Base-by-base conservation (phyloP, 2,329 filamentous ascomycete genomes). In the Aspergillus sp. region DNA sequence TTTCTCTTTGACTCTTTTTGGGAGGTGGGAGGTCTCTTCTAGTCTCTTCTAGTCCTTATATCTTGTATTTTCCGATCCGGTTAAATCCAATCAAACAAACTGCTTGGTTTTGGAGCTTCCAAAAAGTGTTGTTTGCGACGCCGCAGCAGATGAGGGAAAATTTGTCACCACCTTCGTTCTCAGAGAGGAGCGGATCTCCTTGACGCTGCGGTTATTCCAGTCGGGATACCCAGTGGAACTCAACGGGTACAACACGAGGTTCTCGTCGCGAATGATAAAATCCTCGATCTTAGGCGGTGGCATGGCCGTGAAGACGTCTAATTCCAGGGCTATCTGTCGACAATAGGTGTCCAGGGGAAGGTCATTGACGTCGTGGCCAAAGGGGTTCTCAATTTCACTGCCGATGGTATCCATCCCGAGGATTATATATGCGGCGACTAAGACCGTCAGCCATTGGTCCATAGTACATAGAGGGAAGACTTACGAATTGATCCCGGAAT, bases 361-460 rank as follows among this genome's bases (percentile, higher is more conserved):
- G 65, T 93, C 87, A 61, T 93, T 93, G 56, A 90, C 86, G 52
- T 93, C 87, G 53, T 82, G 75, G 48, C 87, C 87, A 64, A 93
- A 93, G 4, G 87, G 87, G 59, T 93, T 88, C 66, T 93, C 87
- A 53, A 93, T 85, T 67, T 93, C 86, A 52, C 81, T 80, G 35
- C 87, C 87, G 57, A 91, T 91, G 52, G 79, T 74, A 3, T 80
- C 77, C 41, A 93, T 80, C 27, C 85, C 86, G 49, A 93, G 79
- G 62, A 93, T 91, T 55, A 93, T 91, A 66, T 91, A 91, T 3
- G 85, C 82, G 2, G 83, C 83, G 9, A 73, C 67, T 69, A 32
- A 27, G 5, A 27, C 26, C 3, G 30, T 12, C 29, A 42, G 27
- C 32, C 28, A 4, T 9, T 7, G 27, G 12, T 41, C 1, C 26